Evolutionary conservation across 164 flowering plant species (phyloP).

Genomic region (Stephania cephalantha): DNA sequence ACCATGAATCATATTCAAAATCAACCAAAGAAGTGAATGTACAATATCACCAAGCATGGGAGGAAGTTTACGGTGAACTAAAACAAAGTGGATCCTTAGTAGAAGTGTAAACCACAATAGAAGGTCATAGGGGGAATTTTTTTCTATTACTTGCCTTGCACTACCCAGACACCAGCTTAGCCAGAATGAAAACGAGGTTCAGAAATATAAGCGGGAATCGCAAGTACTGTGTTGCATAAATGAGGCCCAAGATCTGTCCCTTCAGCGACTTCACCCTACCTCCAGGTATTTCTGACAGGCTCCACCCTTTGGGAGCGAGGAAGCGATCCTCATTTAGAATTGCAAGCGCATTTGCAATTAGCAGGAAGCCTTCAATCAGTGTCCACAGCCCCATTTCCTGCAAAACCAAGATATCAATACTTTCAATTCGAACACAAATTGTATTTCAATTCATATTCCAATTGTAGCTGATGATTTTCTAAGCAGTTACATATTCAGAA

Average conservation of each 20-base stretch:
- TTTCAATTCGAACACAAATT: neutral
- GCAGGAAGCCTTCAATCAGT: slow-evolving; percentile 56
- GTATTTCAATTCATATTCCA: neutral
- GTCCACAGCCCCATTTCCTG: slow-evolving; percentile 73
- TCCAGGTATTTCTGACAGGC: slow-evolving; percentile 43
- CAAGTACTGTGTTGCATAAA: slow-evolving; percentile 60
- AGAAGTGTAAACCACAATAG: no score
- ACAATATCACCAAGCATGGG: no score
- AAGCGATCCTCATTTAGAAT: slow-evolving; percentile 74
- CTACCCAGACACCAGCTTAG: slow-evolving; percentile 62
- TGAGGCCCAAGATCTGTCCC: slow-evolving; percentile 62
- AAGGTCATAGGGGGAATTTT: no score
- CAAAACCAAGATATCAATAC: slow-evolving; percentile 1
- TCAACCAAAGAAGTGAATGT: no score
- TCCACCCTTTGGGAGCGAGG: slow-evolving; percentile 71
- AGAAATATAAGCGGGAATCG: slow-evolving; percentile 57
- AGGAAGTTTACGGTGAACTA: no score
- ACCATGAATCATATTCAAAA: no score
- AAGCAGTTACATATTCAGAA: neutral
- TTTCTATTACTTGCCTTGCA: neutral
- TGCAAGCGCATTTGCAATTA: slow-evolving; percentile 69
- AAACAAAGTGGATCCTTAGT: no score
- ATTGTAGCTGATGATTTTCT: no score
- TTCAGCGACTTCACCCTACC: slow-evolving; percentile 43
- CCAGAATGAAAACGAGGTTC: slow-evolving; percentile 41